phyloP scores from a whole-genome alignment of 1,284 basidiomycete genomes.

The Vanrija sp. region DNA sequence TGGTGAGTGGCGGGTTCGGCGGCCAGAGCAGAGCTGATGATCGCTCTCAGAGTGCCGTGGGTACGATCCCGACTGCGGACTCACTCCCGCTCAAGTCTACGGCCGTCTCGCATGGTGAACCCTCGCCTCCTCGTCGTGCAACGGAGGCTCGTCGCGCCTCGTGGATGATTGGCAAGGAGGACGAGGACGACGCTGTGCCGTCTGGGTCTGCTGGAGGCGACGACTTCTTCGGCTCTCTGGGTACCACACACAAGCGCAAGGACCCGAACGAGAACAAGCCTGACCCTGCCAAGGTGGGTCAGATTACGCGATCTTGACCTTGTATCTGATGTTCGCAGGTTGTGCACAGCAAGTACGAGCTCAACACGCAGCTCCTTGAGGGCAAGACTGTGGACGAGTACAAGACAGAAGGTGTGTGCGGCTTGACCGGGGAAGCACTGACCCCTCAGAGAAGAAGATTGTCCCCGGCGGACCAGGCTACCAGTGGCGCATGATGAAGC shows the following conservation, averaged over 20 bases:
- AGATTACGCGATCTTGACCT: too few species aligned
- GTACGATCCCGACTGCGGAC: conserved; percentile 67
- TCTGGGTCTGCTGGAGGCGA: conserved; percentile 27
- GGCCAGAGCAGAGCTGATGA: neutral
- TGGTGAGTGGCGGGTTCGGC: conserved; percentile 54
- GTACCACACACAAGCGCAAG: conserved; percentile 68
- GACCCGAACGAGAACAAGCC: conserved; percentile 59
- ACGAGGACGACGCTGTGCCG: conserved; percentile 1
- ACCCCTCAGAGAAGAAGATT: conserved; percentile 43
- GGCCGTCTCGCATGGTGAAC: conserved; percentile 1
- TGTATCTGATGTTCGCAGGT: conserved; percentile 1
- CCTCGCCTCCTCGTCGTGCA: conserved; percentile 6
- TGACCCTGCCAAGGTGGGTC: conserved; percentile 65
- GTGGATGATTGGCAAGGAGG: conserved; percentile 70
- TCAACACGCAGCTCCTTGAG: conserved; percentile 71
- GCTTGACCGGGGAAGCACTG: neutral
- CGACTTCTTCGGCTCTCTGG: conserved; percentile 82
- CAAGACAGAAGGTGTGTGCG: conserved; percentile 50
- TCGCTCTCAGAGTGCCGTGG: conserved; percentile 7
- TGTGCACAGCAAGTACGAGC: conserved; percentile 58
- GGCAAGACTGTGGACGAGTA: conserved; percentile 60
- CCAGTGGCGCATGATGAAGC: conserved; percentile 96
- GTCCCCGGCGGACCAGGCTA: conserved; percentile 85
- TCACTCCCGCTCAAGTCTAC: conserved; percentile 64
- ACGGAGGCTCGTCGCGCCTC: conserved; percentile 61